Evolutionary conservation across 805 yeast genomes (phyloP).

Genomic region (Maudiozyma serrabonitensis): DNA sequence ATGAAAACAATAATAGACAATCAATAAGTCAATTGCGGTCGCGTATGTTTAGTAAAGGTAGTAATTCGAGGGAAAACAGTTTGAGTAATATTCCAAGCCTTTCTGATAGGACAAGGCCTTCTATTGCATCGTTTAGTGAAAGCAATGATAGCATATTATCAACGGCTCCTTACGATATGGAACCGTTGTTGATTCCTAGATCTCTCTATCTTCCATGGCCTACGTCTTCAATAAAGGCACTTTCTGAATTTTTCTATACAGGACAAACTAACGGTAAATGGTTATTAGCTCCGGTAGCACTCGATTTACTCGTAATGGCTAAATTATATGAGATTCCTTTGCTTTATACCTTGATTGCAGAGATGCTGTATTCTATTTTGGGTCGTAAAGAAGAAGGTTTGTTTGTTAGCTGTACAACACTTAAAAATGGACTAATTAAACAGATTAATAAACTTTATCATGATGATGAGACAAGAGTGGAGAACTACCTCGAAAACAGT

Average conservation of each 20-base stretch:
- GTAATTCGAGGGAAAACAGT: neutral
- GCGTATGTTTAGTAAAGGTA: neutral
- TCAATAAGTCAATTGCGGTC: neutral
- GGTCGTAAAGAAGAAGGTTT: conserved; percentile 53
- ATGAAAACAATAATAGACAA: neutral
- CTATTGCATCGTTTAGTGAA: conserved; percentile 7
- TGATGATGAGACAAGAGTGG: conserved; percentile 19
- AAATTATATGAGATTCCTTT: conserved; percentile 61
- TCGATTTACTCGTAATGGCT: conserved; percentile 53
- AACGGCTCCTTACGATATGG: conserved; percentile 30
- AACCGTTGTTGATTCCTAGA: conserved; percentile 59
- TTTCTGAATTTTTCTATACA: conserved; percentile 64
- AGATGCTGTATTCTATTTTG: conserved; percentile 57
- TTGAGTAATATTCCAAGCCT: neutral
- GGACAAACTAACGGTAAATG: conserved; percentile 72
- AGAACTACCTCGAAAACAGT: conserved; percentile 17
- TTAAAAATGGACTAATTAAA: conserved; percentile 16
- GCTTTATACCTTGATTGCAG: conserved; percentile 57
- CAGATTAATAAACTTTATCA: conserved; percentile 15
- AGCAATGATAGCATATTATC: conserved; percentile 7
- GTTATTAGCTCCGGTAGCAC: conserved; percentile 56
- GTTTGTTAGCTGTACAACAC: conserved; percentile 20
- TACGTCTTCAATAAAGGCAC: conserved; percentile 50
- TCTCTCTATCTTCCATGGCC: conserved; percentile 60
- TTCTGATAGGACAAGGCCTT: conserved; percentile 5